Base-by-base conservation (phyloP, 331 rosid species). In the Rosa hybrid region DNA sequence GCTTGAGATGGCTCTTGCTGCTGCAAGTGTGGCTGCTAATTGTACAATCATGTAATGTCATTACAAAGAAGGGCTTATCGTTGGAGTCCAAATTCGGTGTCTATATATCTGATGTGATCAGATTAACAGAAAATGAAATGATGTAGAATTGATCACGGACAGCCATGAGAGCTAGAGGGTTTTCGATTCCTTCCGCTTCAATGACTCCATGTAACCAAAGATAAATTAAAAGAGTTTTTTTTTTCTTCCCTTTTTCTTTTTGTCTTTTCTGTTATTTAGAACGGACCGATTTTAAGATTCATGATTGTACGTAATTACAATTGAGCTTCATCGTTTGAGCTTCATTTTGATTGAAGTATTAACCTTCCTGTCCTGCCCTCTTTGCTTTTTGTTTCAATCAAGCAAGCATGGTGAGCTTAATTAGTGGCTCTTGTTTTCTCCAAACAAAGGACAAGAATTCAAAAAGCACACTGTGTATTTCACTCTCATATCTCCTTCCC, bases 21-120 rank as follows among this genome's bases (percentile, higher is more conserved):
- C 71, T 59, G 79, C 79, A 8, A 76, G 45, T 23, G 0, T 44
- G 42, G 79, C 71, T 76, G 18, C 71, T 23, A 44, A 23, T 25
- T 76, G 79, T 27, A 60, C 79, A 23, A 76, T 76, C 13, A 76
- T 76, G 79, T 76, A 39, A 14, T 42, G 11, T 38, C 53, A 13
- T 49, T 25, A 25, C 60, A n/a, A 3, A 13, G 16, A 49, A 8
- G 23, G 42, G 5, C 7, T 13, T 1, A 27, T 5, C 0, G 6
- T 12, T 21, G 21, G 42, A 71, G 5, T 13, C 23, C 21, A 68
- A 7, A 38, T 68, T 64, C 34, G 68, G 68, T 4, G 38, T 60
- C 38, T 23, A 27, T 25, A 25, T 25, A 12, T 23, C 6, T 54
- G 25, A 59, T 57, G 62, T 16, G 0, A 27, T 27, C 69, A 25